Evolutionary conservation across 2,329 filamentous ascomycete species (phyloP).

Genomic region (Alternaria longipes): DNA sequence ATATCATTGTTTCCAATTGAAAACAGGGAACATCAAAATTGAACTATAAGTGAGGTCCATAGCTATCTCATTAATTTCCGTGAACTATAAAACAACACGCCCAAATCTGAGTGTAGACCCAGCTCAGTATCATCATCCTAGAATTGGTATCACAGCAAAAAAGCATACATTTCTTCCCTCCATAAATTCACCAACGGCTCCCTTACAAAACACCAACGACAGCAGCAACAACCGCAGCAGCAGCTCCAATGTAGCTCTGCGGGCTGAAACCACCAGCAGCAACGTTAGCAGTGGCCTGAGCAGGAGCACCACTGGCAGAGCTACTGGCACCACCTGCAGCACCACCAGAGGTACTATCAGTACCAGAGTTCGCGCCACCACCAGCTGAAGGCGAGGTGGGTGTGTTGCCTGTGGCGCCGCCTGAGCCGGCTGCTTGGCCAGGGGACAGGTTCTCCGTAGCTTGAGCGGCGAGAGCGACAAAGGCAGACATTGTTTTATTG

Average conservation of each 20-base stretch:
- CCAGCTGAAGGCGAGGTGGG: conserved; percentile 16
- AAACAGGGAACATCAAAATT: not conserved
- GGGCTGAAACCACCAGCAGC: conserved; percentile 31
- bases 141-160: not conserved
- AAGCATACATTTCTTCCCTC: not conserved
- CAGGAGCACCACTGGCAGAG: conserved; percentile 24
- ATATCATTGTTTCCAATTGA: not conserved
- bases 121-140: not conserved
- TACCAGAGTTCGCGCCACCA: conserved; percentile 18
- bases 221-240: conserved; percentile 36
- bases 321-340: conserved; percentile 22
- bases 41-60: not conserved
- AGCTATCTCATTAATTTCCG: not conserved
- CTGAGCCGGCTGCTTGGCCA: conserved; percentile 41
- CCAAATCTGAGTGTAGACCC: not conserved
- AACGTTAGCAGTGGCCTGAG: conserved; percentile 39
- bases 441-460: conserved; percentile 56
- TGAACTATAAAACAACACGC: not conserved
- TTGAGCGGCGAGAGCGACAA: conserved; percentile 48
- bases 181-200: not conserved
- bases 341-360: conserved; percentile 2
- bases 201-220: conserved; percentile 37
- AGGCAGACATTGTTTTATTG: conserved; percentile 48
- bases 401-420: conserved; percentile 15
- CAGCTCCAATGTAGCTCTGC: conserved; percentile 39